These are phyloP conservation scores for Trichosporon asahii DNA, from an alignment of 1,284 basidiomycete species.

Conservation along the genomic window DNA sequence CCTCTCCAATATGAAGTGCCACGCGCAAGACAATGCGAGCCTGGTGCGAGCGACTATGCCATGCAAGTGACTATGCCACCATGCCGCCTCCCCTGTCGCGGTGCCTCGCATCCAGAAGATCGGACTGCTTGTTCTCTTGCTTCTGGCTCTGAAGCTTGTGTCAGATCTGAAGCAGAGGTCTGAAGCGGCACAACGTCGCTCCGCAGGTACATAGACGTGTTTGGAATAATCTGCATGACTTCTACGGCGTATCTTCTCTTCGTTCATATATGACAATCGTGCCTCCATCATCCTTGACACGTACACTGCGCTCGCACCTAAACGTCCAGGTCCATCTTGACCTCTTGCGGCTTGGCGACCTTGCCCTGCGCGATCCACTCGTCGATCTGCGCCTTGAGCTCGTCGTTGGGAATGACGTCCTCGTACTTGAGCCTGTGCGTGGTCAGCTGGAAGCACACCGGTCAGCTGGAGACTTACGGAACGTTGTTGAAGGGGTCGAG, in stretches of 20 bases:
- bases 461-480: conserved; percentile 52
- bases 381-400: conserved; percentile 64
- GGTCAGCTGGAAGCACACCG: background rate
- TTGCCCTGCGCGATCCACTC: conserved; percentile 59
- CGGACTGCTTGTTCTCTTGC: too few relatives aligned
- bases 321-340: conserved; percentile 46
- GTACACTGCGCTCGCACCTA: background rate
- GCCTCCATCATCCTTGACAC: background rate
- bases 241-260: background rate
- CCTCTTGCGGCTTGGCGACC: conserved; percentile 26
- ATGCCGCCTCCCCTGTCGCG: too few relatives aligned
- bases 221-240: background rate
- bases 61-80: too few relatives aligned
- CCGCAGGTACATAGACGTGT: background rate
- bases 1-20: too few relatives aligned
- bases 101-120: too few relatives aligned
- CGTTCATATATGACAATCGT: background rate
- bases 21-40: too few relatives aligned
- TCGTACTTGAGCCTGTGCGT: conserved; percentile 63
- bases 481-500: conserved; percentile 87
- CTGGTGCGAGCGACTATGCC: too few relatives aligned
- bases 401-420: conserved; percentile 69
- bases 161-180: too few relatives aligned
- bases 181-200: background rate
- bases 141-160: background rate